Evolutionary conservation across 305 asterid species (phyloP), one percentile per base, ranked within the genome.

Genomic region (Fraxinus nigra): DNA sequence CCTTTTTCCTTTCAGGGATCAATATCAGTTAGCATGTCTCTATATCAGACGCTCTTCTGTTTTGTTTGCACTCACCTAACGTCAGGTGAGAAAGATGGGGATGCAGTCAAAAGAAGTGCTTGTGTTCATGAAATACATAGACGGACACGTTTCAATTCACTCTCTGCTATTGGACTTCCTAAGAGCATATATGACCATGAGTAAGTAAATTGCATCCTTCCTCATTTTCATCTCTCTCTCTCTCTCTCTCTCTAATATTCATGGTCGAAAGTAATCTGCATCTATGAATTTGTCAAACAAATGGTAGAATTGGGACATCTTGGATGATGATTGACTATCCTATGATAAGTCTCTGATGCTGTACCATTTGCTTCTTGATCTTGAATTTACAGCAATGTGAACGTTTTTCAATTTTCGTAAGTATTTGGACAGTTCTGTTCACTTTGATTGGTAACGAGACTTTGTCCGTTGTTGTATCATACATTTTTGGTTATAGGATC

Each of bases 1-100:
- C 70, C 35, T 48, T 77, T 46, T 13, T 80, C 69, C 75, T 85
- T 84, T 78, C 90, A 95, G 99, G 99, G 99, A 88, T 91, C 99
- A 18, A 79, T 95, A 87, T 88, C 99, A 74, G 97, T 95, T 81
- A 94, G 99, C 84, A 92, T 95, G 99, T 93, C 99, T 24, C 83
- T 95, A 80, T 89, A 95, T 88, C 99, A 95, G 90, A 94, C 99
- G 6, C 89, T 93, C 85, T 90, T 90, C 88, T 95, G 99, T 84
- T 91, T 95, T 79, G 63, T 95, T 16, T 95, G 99, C 78, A 82
- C 90, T 72, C 99, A 95, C 87, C 90, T 94, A 78, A 90, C 99
- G 13, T 85, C 99, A 20, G 99, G 99, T 70, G 99, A 93, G 89
- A 94, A 79, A 87, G 98, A 92, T 56, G 88, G 81, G 5, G 98